Evolutionary conservation across 2,329 filamentous ascomycete genomes (phyloP).

Genomic region (Ceratocystis ficicola): DNA sequence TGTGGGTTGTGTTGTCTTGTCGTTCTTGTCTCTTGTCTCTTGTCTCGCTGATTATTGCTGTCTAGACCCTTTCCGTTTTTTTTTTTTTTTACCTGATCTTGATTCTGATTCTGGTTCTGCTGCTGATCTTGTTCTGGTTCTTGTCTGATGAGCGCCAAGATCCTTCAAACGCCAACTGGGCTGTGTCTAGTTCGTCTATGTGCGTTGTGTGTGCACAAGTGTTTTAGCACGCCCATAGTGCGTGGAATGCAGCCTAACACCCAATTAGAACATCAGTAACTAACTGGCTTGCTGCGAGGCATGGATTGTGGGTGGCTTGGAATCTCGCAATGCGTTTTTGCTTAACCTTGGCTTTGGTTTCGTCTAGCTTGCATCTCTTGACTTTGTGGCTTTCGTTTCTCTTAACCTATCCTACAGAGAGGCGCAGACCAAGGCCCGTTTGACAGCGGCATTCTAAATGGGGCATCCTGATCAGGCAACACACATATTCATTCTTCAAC

Average conservation of each 20-base stretch:
- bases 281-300: background rate
- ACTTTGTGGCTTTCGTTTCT: too few species aligned
- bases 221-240: background rate
- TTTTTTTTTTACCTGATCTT: background rate
- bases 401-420: background rate
- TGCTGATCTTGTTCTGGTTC: background rate
- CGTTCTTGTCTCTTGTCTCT: background rate
- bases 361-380: background rate
- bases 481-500: background rate
- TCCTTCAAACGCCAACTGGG: background rate
- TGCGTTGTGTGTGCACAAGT: background rate
- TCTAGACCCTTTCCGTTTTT: background rate
- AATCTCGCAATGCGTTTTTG: background rate
- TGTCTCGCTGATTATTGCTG: background rate
- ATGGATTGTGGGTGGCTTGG: background rate
- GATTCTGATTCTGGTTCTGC: background rate
- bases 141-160: background rate
- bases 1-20: background rate
- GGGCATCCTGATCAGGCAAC: background rate
- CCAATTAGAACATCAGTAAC: background rate
- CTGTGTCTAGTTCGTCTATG: background rate
- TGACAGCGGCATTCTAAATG: background rate
- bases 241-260: constrained; percentile 1
- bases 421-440: background rate
- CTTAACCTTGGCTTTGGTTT: background rate